These are phyloP conservation scores for Xerocomus minutiporus DNA, from an alignment of 1,284 basidiomycete genomes.

Conservation along the genomic window DNA sequence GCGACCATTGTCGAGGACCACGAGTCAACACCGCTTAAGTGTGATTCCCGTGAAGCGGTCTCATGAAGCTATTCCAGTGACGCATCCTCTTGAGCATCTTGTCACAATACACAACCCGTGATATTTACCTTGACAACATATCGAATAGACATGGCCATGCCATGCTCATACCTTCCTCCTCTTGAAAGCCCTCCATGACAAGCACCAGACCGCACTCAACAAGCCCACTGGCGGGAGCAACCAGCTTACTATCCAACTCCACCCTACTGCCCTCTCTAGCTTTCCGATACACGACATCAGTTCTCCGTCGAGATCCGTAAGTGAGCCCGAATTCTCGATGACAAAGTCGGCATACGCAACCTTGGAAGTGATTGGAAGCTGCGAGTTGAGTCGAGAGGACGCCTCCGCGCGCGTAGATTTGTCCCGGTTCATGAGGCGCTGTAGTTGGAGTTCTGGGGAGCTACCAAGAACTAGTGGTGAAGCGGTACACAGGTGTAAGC, in stretches of 20 bases:
- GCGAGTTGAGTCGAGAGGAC: conserved; percentile 69
- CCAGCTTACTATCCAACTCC: conserved; percentile 75
- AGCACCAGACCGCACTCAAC: conserved; percentile 21
- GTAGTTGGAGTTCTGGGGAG: conserved; percentile 72
- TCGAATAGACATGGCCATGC: background rate
- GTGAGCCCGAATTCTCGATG: conserved; percentile 83
- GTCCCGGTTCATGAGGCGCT: conserved; percentile 73
- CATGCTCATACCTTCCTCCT: conserved; percentile 6
- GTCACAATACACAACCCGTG: too few relatives aligned
- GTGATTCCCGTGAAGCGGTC: too few relatives aligned
- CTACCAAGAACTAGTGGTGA: conserved; percentile 34
- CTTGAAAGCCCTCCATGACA: conserved; percentile 22
- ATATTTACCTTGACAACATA: background rate
- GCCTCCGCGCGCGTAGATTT: conserved; percentile 60
- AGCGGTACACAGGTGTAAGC: background rate
- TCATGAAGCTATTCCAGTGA: too few relatives aligned
- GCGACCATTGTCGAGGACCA: too few relatives aligned
- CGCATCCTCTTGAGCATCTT: too few relatives aligned
- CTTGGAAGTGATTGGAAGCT: conserved; percentile 79
- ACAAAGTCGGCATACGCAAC: conserved; percentile 81
- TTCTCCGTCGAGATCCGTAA: conserved; percentile 64
- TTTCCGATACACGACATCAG: conserved; percentile 61
- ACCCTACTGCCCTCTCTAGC: conserved; percentile 54
- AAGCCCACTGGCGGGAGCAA: conserved; percentile 74
- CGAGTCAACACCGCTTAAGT: too few relatives aligned